Evolutionary conservation across 1,284 basidiomycete genomes (phyloP).

Genomic region (Ustilago nuda): DNA sequence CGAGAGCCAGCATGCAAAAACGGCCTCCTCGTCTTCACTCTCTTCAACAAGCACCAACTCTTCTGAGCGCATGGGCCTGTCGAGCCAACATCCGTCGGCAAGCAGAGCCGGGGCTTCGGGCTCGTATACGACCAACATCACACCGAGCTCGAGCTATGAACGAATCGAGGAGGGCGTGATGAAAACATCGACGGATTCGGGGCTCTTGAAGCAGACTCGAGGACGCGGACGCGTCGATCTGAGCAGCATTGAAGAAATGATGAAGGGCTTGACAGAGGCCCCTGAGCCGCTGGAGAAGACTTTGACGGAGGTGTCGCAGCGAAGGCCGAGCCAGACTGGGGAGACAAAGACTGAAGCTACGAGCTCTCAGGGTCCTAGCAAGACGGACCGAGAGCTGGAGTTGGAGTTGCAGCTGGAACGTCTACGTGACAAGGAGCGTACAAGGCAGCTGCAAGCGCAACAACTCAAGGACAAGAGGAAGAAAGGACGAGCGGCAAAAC

Average conservation of each 20-base stretch:
- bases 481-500: slow-evolving; percentile 35
- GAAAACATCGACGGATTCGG: background rate
- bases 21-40: slow-evolving; percentile 40
- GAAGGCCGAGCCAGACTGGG: background rate
- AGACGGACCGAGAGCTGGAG: slow-evolving; percentile 31
- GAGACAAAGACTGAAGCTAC: background rate
- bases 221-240: slow-evolving; percentile 37
- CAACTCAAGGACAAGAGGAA: slow-evolving; percentile 36
- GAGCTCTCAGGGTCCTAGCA: slow-evolving; percentile 9
- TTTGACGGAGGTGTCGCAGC: slow-evolving; percentile 8
- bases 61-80: slow-evolving; percentile 17
- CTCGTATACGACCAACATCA: slow-evolving; percentile 28
- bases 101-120: background rate
- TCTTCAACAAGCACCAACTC: slow-evolving; percentile 26
- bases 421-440: slow-evolving; percentile 35
- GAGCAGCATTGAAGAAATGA: slow-evolving; percentile 53
- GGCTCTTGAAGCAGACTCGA: slow-evolving; percentile 9
- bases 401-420: slow-evolving; percentile 40
- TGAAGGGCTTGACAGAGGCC: slow-evolving; percentile 43
- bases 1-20: slow-evolving; percentile 35
- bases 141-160: slow-evolving; percentile 58
- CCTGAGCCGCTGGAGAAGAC: slow-evolving; percentile 28
- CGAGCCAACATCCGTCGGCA: background rate
- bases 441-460: slow-evolving; percentile 34
- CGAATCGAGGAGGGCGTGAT: slow-evolving; percentile 21